Evolutionary conservation across 1,139 yeast genomes (phyloP), one percentile per base, ranked within the genome.

Genomic region (Pneumocystis oryctolagi): DNA sequence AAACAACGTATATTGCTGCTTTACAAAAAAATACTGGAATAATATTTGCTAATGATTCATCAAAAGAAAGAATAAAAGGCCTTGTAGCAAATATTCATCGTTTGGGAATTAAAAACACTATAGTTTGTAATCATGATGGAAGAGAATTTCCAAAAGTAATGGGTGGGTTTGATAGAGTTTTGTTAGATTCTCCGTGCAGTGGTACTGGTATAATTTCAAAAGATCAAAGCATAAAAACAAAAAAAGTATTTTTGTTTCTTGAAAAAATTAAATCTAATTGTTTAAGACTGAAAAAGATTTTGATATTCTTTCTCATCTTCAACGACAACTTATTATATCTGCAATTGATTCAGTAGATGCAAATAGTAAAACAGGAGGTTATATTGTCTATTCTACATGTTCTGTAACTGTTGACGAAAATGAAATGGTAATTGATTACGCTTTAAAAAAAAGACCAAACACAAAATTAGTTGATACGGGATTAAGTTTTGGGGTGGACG

Each of bases 201-300:
- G 99, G 99, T 78, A 92, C 98, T 3, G 99, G 99, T 78, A 98
- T 94, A 69, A 90, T 94, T 73, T 94, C 96, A 66, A 94, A 94
- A 77, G 98, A 94, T 77, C 96, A 89, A 72, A 85, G 89, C 62
- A 97, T 92, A 67, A 94, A 94, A 76, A 86, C 88, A 18, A 85
- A 87, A 68, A 86, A 97, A 79, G 89, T 57, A 57, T 39, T 57
- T 39, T 57, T 20, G 8, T 34, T 47, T 47, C 25, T 25, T 92
- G 66, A 94, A 94, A 76, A 86, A 88, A n/a, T 85, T 87, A 68
- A 86, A 97, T 79, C 89, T 57, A 57, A 35, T 30, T 39, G 5
- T 20, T 57, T 35, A 35, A 57, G 59, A 30, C 95, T 28, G 97
- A 89, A 72, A 89, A 89, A 75, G 99, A 94, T 75, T 94, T 92